Percentiles rank a stretch among this genome's conserved stretches.
These are phyloP conservation scores for Venturia pyrina DNA, from an alignment of 2,329 filamentous ascomycete species.

Conservation along the genomic window DNA sequence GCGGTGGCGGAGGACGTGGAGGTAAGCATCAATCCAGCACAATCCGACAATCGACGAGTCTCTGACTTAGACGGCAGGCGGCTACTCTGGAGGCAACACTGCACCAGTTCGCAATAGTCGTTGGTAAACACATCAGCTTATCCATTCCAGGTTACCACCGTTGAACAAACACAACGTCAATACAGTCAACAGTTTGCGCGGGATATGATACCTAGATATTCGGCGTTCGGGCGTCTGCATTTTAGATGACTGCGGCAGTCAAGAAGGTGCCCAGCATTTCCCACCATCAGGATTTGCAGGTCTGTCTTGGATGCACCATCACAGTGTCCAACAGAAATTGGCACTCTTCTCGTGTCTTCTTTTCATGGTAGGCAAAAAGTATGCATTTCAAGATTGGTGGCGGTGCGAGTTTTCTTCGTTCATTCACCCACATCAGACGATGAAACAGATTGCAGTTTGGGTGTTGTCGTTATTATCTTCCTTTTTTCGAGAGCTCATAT, in stretches of 20 bases:
- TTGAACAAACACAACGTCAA: neutral
- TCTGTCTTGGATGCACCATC: neutral
- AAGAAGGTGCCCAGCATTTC: conserved; percentile 1
- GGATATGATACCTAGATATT: conserved; percentile 7
- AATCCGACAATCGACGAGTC: conserved; percentile 2
- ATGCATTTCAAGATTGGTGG: conserved; percentile 2
- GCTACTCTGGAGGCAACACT: conserved; percentile 28
- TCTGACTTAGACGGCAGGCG: conserved; percentile 17
- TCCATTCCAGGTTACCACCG: conserved; percentile 7
- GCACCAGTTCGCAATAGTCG: conserved; percentile 31
- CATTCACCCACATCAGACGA: neutral
- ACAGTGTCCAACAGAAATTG: neutral
- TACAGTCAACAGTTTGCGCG: neutral
- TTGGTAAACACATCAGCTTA: conserved; percentile 22
- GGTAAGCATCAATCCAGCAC: conserved; percentile 22
- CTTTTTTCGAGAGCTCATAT: neutral
- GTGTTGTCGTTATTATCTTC: neutral
- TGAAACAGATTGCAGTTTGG: conserved; percentile 3
- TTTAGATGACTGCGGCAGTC: neutral
- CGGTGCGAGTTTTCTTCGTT: neutral
- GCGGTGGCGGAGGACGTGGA: conserved; percentile 48
- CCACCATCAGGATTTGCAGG: neutral
- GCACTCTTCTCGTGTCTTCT: neutral
- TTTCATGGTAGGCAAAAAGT: neutral
- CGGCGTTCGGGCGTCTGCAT: conserved; percentile 6